Percentiles rank a stretch among this genome's conserved stretches.
Conservation (phyloP, 2,329 filamentous ascomycete species). For the Microdochium trichocladiopsis region DNA sequence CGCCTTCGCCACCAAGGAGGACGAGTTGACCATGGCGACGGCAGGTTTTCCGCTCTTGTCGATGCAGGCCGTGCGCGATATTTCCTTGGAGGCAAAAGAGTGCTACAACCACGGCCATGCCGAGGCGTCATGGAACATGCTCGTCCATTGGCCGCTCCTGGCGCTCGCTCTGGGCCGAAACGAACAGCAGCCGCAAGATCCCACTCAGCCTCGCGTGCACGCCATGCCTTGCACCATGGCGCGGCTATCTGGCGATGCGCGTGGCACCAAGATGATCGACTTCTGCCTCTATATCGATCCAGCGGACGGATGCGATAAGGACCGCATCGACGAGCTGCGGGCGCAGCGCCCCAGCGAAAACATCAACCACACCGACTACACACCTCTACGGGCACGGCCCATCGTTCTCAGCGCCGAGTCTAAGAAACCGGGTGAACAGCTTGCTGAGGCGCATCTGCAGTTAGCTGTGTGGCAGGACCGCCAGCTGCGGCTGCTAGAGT, state of each 20-base stretch:
- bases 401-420: constrained; percentile 11
- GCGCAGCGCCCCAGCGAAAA: not conserved
- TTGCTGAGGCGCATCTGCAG: constrained; percentile 7
- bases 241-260: constrained; percentile 1
- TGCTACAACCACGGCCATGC: constrained; percentile 4
- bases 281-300: constrained; percentile 6
- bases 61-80: constrained; percentile 1
- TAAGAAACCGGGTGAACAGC: constrained; percentile 9
- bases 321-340: not conserved
- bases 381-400: constrained; percentile 6
- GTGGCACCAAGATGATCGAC: constrained; percentile 5
- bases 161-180: not conserved
- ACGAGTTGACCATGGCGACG: not conserved
- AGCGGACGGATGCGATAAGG: not conserved
- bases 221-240: constrained; percentile 5
- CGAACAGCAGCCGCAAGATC: not conserved
- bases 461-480: constrained; percentile 10
- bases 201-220: not conserved
- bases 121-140: constrained; percentile 6
- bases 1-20: not conserved
- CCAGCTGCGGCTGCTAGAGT: constrained; percentile 10
- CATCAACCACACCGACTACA: constrained; percentile 11
- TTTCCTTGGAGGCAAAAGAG: constrained; percentile 2
- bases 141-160: not conserved
- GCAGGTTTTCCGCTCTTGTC: not conserved